Evolutionary conservation across 331 rosid genomes (phyloP).

Genomic region (Acacia pycnantha): DNA sequence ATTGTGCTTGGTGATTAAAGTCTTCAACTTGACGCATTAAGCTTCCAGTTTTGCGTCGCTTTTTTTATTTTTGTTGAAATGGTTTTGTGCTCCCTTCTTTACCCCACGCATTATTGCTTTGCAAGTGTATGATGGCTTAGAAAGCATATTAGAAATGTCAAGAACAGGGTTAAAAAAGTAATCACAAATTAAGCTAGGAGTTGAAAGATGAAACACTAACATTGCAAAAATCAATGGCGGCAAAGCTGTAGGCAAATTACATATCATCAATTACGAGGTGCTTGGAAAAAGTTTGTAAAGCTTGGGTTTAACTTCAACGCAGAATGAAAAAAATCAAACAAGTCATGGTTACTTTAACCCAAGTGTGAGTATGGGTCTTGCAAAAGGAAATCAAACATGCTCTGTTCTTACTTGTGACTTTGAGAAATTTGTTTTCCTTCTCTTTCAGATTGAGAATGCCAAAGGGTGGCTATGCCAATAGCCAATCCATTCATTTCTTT

Average conservation of each 20-base stretch:
- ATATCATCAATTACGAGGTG: background rate
- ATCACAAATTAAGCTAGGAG: background rate
- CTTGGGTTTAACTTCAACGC: background rate
- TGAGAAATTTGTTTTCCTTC: constrained; percentile 29
- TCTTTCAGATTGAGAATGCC: constrained; percentile 8
- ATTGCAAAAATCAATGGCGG: constrained; percentile 4
- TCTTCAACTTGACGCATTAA: constrained; percentile 16
- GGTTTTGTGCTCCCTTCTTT: constrained; percentile 23
- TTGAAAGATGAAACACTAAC: background rate
- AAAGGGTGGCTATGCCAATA: background rate
- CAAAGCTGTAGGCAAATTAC: constrained; percentile 2
- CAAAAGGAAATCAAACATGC: background rate
- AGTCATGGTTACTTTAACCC: background rate
- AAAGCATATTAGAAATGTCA: constrained; percentile 9
- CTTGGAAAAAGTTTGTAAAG: background rate
- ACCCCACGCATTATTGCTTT: background rate
- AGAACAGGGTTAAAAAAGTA: background rate
- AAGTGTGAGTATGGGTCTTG: background rate
- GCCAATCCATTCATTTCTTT: constrained; percentile 14
- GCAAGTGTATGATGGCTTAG: background rate
- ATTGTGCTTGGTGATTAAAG: constrained; percentile 34
- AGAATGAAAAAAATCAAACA: background rate
- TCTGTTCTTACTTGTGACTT: constrained; percentile 3
- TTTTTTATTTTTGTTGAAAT: background rate
- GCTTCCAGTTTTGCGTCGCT: constrained; percentile 24